phyloP scores from a whole-genome alignment of 2,329 filamentous ascomycete genomes.

The Microsporum ferrugineum region DNA sequence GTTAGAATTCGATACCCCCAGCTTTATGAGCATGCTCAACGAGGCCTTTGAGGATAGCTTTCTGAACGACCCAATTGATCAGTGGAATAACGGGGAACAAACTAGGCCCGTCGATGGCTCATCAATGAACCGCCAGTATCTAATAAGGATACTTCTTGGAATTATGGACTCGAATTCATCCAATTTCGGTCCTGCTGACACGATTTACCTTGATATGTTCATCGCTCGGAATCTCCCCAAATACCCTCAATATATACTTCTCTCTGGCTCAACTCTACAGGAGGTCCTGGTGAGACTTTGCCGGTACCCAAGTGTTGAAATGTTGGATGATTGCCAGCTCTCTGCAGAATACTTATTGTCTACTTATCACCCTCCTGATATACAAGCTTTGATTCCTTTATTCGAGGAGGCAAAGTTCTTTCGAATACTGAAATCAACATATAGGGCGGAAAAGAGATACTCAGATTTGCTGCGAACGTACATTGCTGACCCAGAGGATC shows the following conservation, averaged over 20 bases:
- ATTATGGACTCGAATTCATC: conserved; percentile 59
- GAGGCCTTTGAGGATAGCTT: conserved; percentile 95
- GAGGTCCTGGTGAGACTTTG: conserved; percentile 73
- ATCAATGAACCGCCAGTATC: conserved; percentile 80
- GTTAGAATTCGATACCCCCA: conserved; percentile 77
- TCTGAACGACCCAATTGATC: conserved; percentile 66
- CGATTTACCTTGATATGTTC: conserved; percentile 97
- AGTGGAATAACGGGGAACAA: conserved; percentile 48
- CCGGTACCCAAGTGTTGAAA: conserved; percentile 64
- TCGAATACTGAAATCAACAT: conserved; percentile 81
- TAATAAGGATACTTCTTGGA: conserved; percentile 80
- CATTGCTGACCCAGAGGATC: conserved; percentile 73
- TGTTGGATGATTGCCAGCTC: conserved; percentile 90
- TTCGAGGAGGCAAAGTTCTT: conserved; percentile 76
- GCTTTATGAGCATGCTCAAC: conserved; percentile 88
- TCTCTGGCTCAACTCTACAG: conserved; percentile 75
- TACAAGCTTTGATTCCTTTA: conserved; percentile 61
- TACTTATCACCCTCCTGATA: conserved; percentile 78
- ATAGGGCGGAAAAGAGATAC: conserved; percentile 68
- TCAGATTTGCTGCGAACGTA: conserved; percentile 66
- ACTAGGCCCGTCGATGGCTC: conserved; percentile 44
- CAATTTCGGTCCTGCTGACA: conserved; percentile 67
- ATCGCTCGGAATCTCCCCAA: conserved; percentile 91
- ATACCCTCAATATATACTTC: conserved; percentile 86
- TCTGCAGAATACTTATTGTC: conserved; percentile 92